Conservation (phyloP, 1,284 basidiomycete species). For the Ustilago cynodontis region DNA sequence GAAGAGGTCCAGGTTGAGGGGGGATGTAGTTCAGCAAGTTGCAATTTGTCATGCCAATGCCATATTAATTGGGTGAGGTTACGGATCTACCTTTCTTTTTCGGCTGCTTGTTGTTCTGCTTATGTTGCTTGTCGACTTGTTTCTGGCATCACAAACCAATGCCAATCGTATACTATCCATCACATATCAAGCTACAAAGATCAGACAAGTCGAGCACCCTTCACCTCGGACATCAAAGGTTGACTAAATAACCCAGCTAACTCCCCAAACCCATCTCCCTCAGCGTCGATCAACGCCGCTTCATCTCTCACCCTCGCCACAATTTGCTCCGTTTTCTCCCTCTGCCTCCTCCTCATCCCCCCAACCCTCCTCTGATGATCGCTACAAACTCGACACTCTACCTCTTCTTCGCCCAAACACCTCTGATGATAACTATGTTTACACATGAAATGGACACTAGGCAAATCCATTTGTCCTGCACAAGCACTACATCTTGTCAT, state of each 20-base stretch:
- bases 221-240: conserved; percentile 36
- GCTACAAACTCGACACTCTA: conserved; percentile 88
- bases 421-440: conserved; percentile 92
- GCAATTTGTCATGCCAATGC: conserved; percentile 40
- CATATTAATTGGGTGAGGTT: conserved; percentile 20
- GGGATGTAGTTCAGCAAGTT: conserved; percentile 26
- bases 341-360: conserved; percentile 74
- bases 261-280: conserved; percentile 34
- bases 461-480: conserved; percentile 87
- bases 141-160: no score
- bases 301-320: conserved; percentile 10
- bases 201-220: conserved; percentile 8
- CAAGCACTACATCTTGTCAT: conserved; percentile 91
- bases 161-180: no score
- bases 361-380: conserved; percentile 87
- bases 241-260: conserved; percentile 40
- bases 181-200: no score
- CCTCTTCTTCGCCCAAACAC: conserved; percentile 67
- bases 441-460: conserved; percentile 97
- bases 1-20: conserved; percentile 22
- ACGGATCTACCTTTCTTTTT: not conserved
- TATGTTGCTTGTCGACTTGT: no score
- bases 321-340: not conserved
- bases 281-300: not conserved
- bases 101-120: not conserved